phyloP scores from a whole-genome alignment of 2,329 filamentous ascomycete genomes.

The Botrytis pseudocinerea region DNA sequence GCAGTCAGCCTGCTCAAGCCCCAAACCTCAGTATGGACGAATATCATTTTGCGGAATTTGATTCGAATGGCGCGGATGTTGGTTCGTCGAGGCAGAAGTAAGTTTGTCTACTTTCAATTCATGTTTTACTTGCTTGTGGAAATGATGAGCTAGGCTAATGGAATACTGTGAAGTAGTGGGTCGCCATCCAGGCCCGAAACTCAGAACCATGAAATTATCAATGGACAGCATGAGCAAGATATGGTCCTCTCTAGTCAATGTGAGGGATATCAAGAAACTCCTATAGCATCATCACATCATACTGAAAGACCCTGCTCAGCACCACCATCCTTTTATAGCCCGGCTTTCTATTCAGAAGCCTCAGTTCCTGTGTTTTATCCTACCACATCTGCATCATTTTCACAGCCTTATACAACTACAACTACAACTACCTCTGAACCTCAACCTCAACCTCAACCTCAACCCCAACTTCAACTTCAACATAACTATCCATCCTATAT shows the following conservation, averaged over 20 bases:
- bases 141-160: not conserved
- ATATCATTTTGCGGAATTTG: not conserved
- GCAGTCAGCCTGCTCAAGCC: not conserved
- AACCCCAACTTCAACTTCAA: not conserved
- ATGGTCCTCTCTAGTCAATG: not conserved
- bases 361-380: not conserved
- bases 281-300: not conserved
- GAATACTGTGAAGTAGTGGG: not conserved
- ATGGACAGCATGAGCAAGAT: not conserved
- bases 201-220: not conserved
- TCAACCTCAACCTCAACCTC: too few species aligned
- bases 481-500: not conserved
- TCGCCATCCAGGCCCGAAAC: not conserved
- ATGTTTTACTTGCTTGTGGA: not conserved
- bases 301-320: not conserved
- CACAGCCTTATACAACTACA: not conserved
- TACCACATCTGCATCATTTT: not conserved
- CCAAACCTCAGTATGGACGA: constrained; percentile 12
- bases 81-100: constrained; percentile 13
- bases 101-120: not conserved
- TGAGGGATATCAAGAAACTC: not conserved
- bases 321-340: not conserved
- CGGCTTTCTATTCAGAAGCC: not conserved
- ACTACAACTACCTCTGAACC: not conserved
- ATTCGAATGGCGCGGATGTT: constrained; percentile 11